A percentile compares a stretch with the other conserved stretches of the same genome.
These are phyloP conservation scores for Penicillium cosmopolitanum DNA, from an alignment of 495 filamentous ascomycete genomes.

Conservation along the genomic window DNA sequence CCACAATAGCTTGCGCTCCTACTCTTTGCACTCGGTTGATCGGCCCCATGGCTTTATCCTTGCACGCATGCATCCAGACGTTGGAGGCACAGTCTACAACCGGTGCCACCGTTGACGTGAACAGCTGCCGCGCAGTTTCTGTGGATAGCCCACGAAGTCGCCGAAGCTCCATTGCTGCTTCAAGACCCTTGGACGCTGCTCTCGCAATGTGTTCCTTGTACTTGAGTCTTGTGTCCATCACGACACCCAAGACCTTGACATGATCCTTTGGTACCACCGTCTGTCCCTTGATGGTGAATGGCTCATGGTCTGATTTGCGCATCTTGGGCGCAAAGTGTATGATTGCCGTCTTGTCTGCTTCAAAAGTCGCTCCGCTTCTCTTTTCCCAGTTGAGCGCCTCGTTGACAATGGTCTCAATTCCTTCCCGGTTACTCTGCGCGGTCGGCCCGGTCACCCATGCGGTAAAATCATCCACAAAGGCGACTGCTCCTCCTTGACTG, in stretches of 20 bases:
- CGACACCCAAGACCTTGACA: conserved; percentile 27
- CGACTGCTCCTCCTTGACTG: conserved; percentile 17
- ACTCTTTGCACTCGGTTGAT: conserved; percentile 4
- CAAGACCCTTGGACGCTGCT: conserved; percentile 34
- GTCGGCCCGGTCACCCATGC: too few relatives aligned
- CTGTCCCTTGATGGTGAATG: conserved; percentile 32
- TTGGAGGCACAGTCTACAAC: conserved; percentile 39
- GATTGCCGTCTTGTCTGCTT: conserved; percentile 32
- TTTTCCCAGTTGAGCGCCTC: conserved; percentile 30
- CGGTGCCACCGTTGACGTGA: conserved; percentile 32
- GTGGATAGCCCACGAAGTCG: conserved; percentile 32
- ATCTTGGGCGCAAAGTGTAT: conserved; percentile 30
- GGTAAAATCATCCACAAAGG: conserved; percentile 32
- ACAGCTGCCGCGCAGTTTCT: conserved; percentile 35
- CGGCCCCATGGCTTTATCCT: background rate
- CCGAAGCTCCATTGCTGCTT: conserved; percentile 35
- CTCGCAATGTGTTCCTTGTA: conserved; percentile 20
- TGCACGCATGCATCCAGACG: conserved; percentile 27
- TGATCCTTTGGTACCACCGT: conserved; percentile 23
- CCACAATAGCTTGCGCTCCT: conserved; percentile 7
- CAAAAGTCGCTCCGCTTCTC: conserved; percentile 31
- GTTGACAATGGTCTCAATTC: conserved; percentile 25
- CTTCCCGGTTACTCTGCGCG: conserved; percentile 24
- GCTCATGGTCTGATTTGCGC: conserved; percentile 24
- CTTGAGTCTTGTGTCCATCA: conserved; percentile 30